Conservation (phyloP, 1,139 yeast species). For the Yamadazyma songkhlaensis region DNA sequence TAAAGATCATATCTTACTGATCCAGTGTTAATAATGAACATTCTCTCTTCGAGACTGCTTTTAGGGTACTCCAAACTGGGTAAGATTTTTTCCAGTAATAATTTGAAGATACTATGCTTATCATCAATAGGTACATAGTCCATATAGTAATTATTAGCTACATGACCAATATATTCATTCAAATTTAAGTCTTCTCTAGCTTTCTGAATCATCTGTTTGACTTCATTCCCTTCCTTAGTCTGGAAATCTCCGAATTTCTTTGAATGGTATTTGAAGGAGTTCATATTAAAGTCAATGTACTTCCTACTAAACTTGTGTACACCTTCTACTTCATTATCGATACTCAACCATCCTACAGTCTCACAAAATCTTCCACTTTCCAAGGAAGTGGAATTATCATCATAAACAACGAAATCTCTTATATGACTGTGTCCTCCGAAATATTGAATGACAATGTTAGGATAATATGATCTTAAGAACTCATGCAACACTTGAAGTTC, state of each 20-base stretch:
- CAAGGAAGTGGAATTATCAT: conserved; percentile 64
- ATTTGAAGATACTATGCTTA: conserved; percentile 54
- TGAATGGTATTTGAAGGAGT: conserved; percentile 68
- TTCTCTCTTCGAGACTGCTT: conserved; percentile 38
- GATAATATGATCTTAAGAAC: conserved; percentile 55
- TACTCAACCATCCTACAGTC: conserved; percentile 83
- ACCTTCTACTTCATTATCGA: conserved; percentile 24
- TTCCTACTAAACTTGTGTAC: conserved; percentile 45
- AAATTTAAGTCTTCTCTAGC: conserved; percentile 52
- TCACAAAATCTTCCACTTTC: conserved; percentile 94
- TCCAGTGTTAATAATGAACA: conserved; percentile 80
- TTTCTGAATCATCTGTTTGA: conserved; percentile 44
- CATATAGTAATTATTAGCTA: conserved; percentile 62
- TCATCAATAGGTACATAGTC: conserved; percentile 68
- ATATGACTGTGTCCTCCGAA: conserved; percentile 96
- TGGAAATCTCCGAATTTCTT: conserved; percentile 26
- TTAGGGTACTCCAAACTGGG: conserved; percentile 40
- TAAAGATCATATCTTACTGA: conserved; percentile 85
- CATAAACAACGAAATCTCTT: conserved; percentile 75
- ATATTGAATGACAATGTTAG: conserved; percentile 68
- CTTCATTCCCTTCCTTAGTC: conserved; percentile 50
- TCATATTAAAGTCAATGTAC: conserved; percentile 76
- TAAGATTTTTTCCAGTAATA: conserved; percentile 59
- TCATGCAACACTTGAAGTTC: conserved; percentile 56
- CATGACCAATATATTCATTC: conserved; percentile 59